Base-by-base conservation (phyloP, 345 rosid genomes). In the Excoecaria agallocha region DNA sequence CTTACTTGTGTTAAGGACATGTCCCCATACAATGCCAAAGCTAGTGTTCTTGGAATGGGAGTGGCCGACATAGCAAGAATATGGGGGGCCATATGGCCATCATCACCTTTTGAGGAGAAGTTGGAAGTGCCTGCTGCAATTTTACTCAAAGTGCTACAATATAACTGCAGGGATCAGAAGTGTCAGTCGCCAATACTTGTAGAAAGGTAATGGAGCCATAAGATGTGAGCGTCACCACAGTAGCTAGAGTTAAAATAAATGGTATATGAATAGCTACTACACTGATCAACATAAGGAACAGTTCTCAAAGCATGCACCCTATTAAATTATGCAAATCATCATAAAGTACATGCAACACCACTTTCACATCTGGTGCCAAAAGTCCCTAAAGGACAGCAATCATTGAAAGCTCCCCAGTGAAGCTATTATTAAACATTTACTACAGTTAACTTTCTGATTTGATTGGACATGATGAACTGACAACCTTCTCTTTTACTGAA, bases 61-160 rank as follows among this genome's bases (percentile, higher is more conserved):
- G 99, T 95, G 77, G 98, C 98, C 69, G 98, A 90, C 94, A 95
- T 83, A 43, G 97, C 97, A 72, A 95, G 97, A 80, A 95, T 85
- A 82, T 95, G 98, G 37, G 98, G 99, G 73, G 99, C 98, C 98
- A 95, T 95, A 73, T 73, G 46, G 72, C 70, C 82, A 78, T 87
- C 90, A 79, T 72, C 73, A 79, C 74, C 73, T 72, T 85, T 81
- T 58, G 89, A 79, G 63, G 87, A 74, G 39, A 72, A 84, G 69
- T 86, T 86, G 16, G 74, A 74, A 59, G 75, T 69, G 63, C 72
- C 70, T 66, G 68, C 80, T 63, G 71, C 79, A 45, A 68, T 43
- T 81, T 76, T 87, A 82, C 78, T 84, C 78, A 78, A 19, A 15
- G 90, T 81, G 81, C 80, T 80, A 65, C 74, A 68, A 78, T 80